Percentiles rank a stretch among this genome's conserved stretches.
Evolutionary conservation across 2,329 filamentous ascomycete genomes (phyloP).

Genomic region (Pseudogymnoascus sp.): DNA sequence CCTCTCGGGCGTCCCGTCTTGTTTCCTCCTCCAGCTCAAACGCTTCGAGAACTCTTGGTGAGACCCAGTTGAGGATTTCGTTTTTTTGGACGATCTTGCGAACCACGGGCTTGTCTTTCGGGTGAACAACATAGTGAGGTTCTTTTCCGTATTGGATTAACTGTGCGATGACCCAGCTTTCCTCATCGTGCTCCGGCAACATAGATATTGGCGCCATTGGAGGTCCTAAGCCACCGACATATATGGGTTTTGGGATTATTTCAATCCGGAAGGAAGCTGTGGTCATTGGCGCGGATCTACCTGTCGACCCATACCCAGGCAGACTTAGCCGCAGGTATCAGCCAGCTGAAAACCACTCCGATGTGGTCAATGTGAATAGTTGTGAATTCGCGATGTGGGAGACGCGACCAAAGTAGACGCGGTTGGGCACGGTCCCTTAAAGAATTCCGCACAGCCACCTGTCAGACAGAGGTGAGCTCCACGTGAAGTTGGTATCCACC

Average conservation of each 20-base stretch:
- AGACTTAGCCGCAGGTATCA: constrained; percentile 8
- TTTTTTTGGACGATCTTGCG: constrained; percentile 46
- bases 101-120: constrained; percentile 31
- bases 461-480: background rate
- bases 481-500: background rate
- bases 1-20: background rate
- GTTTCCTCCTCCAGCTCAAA: constrained; percentile 40
- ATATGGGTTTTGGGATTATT: constrained; percentile 25
- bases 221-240: constrained; percentile 39
- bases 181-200: constrained; percentile 42
- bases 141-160: constrained; percentile 40
- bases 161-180: constrained; percentile 46
- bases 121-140: constrained; percentile 23
- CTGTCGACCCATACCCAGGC: constrained; percentile 5
- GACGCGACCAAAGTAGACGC: background rate
- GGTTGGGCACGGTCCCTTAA: background rate
- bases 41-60: constrained; percentile 47
- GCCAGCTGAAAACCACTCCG: constrained; percentile 9
- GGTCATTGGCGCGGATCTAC: constrained; percentile 8
- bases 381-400: background rate
- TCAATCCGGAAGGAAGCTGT: constrained; percentile 20
- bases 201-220: constrained; percentile 41
- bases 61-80: constrained; percentile 50
- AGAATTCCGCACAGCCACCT: background rate
- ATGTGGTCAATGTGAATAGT: background rate